phyloP scores from a whole-genome alignment of 208 protist species.

The Trypanosomatidae sp. region DNA sequence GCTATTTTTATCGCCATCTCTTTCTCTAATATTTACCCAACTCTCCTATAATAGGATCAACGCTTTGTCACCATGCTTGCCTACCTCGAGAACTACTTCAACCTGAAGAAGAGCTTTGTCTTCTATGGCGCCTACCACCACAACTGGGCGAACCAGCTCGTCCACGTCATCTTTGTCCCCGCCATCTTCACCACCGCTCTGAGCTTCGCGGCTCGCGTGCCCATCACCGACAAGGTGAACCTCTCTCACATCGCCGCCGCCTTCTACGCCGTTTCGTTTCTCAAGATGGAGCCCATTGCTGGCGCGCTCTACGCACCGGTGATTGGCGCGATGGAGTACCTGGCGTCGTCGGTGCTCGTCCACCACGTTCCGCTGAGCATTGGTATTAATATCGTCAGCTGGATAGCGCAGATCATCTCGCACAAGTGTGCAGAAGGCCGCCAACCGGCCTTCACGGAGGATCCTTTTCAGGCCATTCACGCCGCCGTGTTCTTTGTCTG shows the following conservation, averaged over 20 bases:
- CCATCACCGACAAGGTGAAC: slow-evolving; percentile 34
- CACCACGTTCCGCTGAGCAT: slow-evolving; percentile 29
- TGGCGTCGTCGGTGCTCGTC: slow-evolving; percentile 27
- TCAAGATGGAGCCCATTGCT: slow-evolving; percentile 58
- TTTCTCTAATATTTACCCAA: not conserved
- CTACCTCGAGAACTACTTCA: slow-evolving; percentile 57
- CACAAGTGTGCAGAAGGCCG: slow-evolving; percentile 56
- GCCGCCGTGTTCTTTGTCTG: slow-evolving; percentile 72
- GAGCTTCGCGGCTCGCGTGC: slow-evolving; percentile 40
- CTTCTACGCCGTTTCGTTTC: slow-evolving; percentile 57
- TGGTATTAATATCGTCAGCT: slow-evolving; percentile 43
- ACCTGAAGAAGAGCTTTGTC: slow-evolving; percentile 63
- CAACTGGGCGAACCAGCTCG: slow-evolving; percentile 58
- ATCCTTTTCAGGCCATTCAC: slow-evolving; percentile 70
- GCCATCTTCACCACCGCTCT: slow-evolving; percentile 68
- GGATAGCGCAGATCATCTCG: slow-evolving; percentile 60
- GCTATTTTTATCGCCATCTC: no score
- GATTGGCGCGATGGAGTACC: slow-evolving; percentile 40
- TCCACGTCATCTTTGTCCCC: slow-evolving; percentile 79
- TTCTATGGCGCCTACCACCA: slow-evolving; percentile 77
- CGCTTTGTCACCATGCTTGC: slow-evolving; percentile 22
- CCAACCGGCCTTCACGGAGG: slow-evolving; percentile 71
- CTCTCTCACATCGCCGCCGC: slow-evolving; percentile 42
- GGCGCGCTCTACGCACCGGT: slow-evolving; percentile 54
- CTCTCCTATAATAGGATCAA: not conserved